phyloP scores from a whole-genome alignment of 306 rosid genomes.

The Ceratonia siliqua region DNA sequence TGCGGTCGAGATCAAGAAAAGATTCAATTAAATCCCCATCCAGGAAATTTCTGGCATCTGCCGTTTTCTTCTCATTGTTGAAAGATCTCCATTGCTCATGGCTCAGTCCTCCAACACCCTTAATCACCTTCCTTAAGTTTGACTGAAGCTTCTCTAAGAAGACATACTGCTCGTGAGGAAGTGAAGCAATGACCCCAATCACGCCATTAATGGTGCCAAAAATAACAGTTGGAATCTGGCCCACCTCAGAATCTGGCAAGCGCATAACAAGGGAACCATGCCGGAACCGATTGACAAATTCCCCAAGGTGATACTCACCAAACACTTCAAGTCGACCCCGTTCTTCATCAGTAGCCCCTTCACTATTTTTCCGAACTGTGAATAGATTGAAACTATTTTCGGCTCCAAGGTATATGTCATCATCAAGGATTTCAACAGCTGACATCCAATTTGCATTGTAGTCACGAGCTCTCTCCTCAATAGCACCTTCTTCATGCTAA shows the following conservation, averaged over 20 bases:
- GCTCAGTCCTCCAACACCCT: constrained; percentile 95
- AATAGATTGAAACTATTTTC: constrained; percentile 47
- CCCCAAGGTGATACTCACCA: constrained; percentile 94
- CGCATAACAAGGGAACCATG: constrained; percentile 96
- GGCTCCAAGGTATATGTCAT: constrained; percentile 88
- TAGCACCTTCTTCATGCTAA: constrained; percentile 98
- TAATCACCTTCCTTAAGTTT: constrained; percentile 86
- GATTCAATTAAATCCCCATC: constrained; percentile 98
- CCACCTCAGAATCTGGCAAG: constrained; percentile 90
- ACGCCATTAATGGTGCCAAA: constrained; percentile 96
- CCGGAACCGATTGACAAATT: constrained; percentile 78
- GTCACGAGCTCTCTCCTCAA: constrained; percentile 98
- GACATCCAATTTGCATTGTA: constrained; percentile 96
- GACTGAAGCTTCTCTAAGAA: constrained; percentile 92
- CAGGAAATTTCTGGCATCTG: constrained; percentile 79
- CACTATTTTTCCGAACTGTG: constrained; percentile 53
- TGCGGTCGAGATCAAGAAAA: constrained; percentile 84
- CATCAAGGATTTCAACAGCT: constrained; percentile 96
- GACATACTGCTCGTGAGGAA: constrained; percentile 80
- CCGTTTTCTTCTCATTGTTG: constrained; percentile 85
- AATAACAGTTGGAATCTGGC: constrained; percentile 91
- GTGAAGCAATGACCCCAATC: constrained; percentile 95
- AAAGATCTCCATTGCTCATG: constrained; percentile 99
- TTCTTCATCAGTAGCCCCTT: constrained; percentile 94
- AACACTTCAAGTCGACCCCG: constrained; percentile 89